These are phyloP conservation scores for Wallacemonas sp. DNA, from an alignment of 208 protist genomes.

Conservation along the genomic window DNA sequence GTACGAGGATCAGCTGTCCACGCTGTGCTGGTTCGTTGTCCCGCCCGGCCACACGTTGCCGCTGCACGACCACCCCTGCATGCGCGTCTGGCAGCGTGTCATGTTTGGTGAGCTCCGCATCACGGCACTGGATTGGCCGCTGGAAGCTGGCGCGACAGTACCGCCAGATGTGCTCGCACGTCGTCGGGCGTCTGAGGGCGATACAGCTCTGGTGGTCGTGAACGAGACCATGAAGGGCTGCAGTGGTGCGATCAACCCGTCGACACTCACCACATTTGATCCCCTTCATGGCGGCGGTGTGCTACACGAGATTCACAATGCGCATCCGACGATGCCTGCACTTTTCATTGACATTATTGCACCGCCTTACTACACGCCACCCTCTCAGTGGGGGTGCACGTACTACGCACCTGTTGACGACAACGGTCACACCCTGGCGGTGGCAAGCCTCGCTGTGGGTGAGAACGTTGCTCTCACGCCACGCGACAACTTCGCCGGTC, in stretches of 20 bases:
- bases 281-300: slow-evolving; percentile 38
- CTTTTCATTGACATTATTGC: slow-evolving; percentile 77
- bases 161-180: not conserved
- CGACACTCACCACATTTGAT: slow-evolving; percentile 22
- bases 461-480: slow-evolving; percentile 37
- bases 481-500: slow-evolving; percentile 27
- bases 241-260: not conserved
- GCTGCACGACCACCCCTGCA: slow-evolving; percentile 76
- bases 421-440: not conserved
- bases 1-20: slow-evolving; percentile 41
- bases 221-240: slow-evolving; percentile 14
- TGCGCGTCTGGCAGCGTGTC: slow-evolving; percentile 70
- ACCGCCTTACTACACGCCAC: slow-evolving; percentile 55
- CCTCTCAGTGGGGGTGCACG: slow-evolving; percentile 46
- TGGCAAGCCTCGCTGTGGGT: slow-evolving; percentile 16
- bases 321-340: slow-evolving; percentile 36
- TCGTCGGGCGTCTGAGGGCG: slow-evolving; percentile 2
- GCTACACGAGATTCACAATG: slow-evolving; percentile 68
- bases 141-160: no score
- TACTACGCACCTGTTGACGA: slow-evolving; percentile 41
- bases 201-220: slow-evolving; percentile 25
- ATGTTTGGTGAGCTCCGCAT: slow-evolving; percentile 58
- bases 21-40: slow-evolving; percentile 76
- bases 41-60: slow-evolving; percentile 51
- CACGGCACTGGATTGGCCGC: slow-evolving; percentile 44